Base-by-base conservation (phyloP, 306 rosid genomes). In the Sechiopsis laciniata region DNA sequence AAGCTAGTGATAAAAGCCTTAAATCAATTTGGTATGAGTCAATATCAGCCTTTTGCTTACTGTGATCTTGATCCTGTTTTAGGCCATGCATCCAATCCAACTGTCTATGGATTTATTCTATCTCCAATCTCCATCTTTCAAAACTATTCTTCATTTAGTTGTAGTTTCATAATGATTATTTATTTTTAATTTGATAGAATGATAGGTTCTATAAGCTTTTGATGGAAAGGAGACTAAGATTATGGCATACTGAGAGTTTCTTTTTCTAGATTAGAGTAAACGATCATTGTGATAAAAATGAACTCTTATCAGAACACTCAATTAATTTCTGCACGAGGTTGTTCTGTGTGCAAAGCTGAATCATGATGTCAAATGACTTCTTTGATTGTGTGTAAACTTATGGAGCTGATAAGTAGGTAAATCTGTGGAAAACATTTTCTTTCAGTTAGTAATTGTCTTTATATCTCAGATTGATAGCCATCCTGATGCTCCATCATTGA, bases 401-500 rank as follows among this genome's bases (percentile, higher is more conserved):
- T 8, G 58, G 10, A 45, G 21, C 17, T 11, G 8, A 50, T 22
- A 48, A 21, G 46, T 12, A 24, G 46, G 59, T 51, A 22, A 69
- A 69, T 13, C 37, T 48, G 11, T 19, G 46, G 70, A 50, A 50
- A 69, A 1, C 58, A 69, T 15, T 69, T 64, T 48, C 19, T 22
- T 35, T 69, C 45, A 7, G 20, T 70, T 15, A 4, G 45, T 69
- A n/a, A 51, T 70, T 24, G 58, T 45, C 72, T 13, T 20, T 48
- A 46, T 70, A 54, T 22, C 59, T 14, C 74, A 70, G 24, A 24
- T 70, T 51, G 59, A 70, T 70, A 20, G 73, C 11, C 71, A 45
- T 46, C 14, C 19, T 7, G 29, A 68, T 48, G 20, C 20, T 13
- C 57, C 37, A 21, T 46, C 42, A 22, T 69, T 42, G 58, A 51